phyloP scores from a whole-genome alignment of 1,139 yeast species.

The Debaryomycetaceae sp. region DNA sequence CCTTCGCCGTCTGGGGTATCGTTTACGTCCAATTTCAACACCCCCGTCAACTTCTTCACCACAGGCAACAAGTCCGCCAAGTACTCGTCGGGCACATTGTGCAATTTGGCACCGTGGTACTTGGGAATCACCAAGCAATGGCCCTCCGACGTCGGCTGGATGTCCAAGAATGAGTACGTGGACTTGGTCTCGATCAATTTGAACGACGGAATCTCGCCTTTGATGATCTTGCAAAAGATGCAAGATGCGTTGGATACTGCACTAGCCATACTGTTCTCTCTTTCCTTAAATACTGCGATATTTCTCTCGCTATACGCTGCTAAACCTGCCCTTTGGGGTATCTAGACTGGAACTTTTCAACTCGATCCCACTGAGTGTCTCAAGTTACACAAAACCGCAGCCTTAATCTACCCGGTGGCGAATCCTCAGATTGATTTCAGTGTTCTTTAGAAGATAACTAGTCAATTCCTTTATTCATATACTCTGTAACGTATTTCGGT shows the following conservation, averaged over 20 bases:
- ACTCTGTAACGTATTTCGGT: neutral
- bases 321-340: neutral
- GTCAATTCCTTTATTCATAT: neutral
- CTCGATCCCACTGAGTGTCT: no score
- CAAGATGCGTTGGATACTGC: constrained; percentile 51
- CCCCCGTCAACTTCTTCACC: constrained; percentile 77
- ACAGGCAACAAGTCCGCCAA: constrained; percentile 81
- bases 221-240: constrained; percentile 88
- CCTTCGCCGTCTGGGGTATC: constrained; percentile 67
- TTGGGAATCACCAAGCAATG: constrained; percentile 90
- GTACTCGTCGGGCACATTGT: constrained; percentile 87
- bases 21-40: constrained; percentile 58
- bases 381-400: neutral
- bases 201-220: constrained; percentile 90
- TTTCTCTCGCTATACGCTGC: neutral
- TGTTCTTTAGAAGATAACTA: neutral
- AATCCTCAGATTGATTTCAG: neutral
- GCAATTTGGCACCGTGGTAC: constrained; percentile 87
- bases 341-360: no score
- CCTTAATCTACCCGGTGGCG: neutral
- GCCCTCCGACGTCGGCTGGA: constrained; percentile 86
- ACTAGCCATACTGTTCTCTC: constrained; percentile 15
- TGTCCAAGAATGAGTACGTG: constrained; percentile 82
- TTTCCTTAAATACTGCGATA: neutral
- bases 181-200: constrained; percentile 80